These are phyloP conservation scores for Cercospora beticola DNA, from an alignment of 2,329 filamentous ascomycete species.

Conservation along the genomic window DNA sequence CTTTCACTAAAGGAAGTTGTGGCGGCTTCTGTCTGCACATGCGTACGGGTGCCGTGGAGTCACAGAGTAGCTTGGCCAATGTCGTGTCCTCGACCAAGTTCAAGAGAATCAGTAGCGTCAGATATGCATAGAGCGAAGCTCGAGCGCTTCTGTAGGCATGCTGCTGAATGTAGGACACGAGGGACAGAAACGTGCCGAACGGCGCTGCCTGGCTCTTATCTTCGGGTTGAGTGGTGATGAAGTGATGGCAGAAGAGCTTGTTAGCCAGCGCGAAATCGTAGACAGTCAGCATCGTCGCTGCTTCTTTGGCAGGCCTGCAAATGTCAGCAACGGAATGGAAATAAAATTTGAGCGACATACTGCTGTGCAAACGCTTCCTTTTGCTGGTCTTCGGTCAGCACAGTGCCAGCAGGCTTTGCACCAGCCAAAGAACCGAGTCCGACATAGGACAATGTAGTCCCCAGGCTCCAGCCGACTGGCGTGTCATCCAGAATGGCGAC, in stretches of 20 bases:
- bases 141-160: conserved; percentile 83
- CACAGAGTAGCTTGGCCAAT: conserved; percentile 80
- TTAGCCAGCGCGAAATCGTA: conserved; percentile 96
- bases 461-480: conserved; percentile 84
- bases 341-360: conserved; percentile 52
- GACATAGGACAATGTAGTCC: conserved; percentile 77
- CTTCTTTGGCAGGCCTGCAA: conserved; percentile 71
- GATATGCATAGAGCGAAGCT: conserved; percentile 76
- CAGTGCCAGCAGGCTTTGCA: conserved; percentile 58
- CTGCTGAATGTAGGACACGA: conserved; percentile 89
- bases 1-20: conserved; percentile 69
- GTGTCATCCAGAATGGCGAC: conserved; percentile 85
- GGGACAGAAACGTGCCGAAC: conserved; percentile 78
- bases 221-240: conserved; percentile 56
- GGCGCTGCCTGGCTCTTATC: conserved; percentile 46
- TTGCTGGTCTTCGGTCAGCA: conserved; percentile 73
- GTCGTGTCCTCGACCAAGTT: conserved; percentile 82
- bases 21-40: conserved; percentile 88
- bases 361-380: conserved; percentile 78
- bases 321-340: conserved; percentile 20
- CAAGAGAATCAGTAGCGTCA: conserved; percentile 81
- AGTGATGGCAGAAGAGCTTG: conserved; percentile 86
- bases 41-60: conserved; percentile 70
- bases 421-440: conserved; percentile 73
- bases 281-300: conserved; percentile 75